phyloP scores from a whole-genome alignment of 495 filamentous ascomycete species.

The Daldinia loculata region DNA sequence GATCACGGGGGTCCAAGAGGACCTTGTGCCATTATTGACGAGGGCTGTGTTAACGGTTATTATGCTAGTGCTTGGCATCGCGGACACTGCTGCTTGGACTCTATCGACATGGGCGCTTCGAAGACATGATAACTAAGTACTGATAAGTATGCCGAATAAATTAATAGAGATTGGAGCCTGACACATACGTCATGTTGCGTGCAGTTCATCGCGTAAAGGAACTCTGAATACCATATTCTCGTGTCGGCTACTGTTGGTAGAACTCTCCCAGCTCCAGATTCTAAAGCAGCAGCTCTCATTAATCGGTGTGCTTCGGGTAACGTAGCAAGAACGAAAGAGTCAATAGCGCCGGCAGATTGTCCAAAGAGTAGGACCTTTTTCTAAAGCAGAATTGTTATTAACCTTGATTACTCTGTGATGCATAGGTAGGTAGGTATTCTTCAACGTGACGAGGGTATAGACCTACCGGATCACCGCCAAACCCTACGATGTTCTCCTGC shows the following conservation, averaged over 20 bases:
- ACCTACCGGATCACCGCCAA: slow-evolving; percentile 62
- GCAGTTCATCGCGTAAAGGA: slow-evolving; percentile 44
- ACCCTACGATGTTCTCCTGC: slow-evolving; percentile 61
- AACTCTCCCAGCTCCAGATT: neutral
- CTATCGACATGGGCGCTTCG: slow-evolving; percentile 11
- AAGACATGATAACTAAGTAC: slow-evolving; percentile 25
- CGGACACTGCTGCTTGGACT: slow-evolving; percentile 6
- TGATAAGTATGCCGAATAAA: neutral
- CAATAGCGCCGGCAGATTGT: neutral
- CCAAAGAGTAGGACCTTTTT: neutral
- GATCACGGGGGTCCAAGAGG: slow-evolving; percentile 32
- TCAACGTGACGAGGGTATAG: neutral
- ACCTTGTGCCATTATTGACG: slow-evolving; percentile 27
- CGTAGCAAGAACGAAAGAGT: neutral
- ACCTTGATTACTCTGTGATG: neutral
- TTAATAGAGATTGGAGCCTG: no score
- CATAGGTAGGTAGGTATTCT: neutral
- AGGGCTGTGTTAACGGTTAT: slow-evolving; percentile 16
- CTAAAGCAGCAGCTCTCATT: neutral
- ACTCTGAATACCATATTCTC: slow-evolving; percentile 36
- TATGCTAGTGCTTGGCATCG: slow-evolving; percentile 19
- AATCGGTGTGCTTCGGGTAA: neutral
- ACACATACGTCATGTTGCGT: slow-evolving; percentile 35
- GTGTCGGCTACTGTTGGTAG: slow-evolving; percentile 31
- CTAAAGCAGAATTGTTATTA: neutral